A percentile compares a stretch with the other conserved stretches of the same genome.
phyloP scores from a whole-genome alignment of 345 rosid species.

The Gossypium mustelinum region DNA sequence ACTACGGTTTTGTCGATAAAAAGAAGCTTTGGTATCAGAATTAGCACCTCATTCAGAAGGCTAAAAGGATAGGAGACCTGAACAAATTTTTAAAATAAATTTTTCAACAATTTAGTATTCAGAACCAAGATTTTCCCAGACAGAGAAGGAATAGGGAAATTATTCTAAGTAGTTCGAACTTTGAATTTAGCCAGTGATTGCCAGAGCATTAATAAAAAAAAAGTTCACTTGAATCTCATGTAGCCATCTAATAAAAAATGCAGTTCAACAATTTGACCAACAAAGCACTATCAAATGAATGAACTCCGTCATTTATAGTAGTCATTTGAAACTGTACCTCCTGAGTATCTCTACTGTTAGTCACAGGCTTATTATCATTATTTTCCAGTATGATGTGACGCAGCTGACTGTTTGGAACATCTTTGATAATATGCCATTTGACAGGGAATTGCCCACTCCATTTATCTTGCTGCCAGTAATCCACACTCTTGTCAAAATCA shows the following conservation, averaged over 20 bases:
- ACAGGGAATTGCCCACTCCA: slow-evolving; percentile 92
- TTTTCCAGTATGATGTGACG: slow-evolving; percentile 79
- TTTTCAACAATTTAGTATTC: background rate
- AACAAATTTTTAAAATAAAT: background rate
- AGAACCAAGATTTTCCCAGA: background rate
- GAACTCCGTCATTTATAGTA: background rate
- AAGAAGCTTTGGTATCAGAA: background rate
- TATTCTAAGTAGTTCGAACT: background rate
- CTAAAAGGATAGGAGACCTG: background rate
- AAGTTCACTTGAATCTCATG: background rate
- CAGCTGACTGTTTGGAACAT: slow-evolving; percentile 82
- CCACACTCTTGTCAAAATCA: slow-evolving; percentile 79
- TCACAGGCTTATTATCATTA: slow-evolving; percentile 88
- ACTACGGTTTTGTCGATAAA: background rate
- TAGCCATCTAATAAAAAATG: background rate
- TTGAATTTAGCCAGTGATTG: background rate
- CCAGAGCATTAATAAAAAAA: background rate
- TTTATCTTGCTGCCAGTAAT: slow-evolving; percentile 96
- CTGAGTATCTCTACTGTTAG: slow-evolving; percentile 91
- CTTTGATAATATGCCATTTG: slow-evolving; percentile 90
- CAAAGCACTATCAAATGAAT: background rate
- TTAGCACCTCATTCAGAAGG: background rate
- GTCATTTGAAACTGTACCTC: slow-evolving; percentile 43
- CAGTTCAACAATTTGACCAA: background rate
- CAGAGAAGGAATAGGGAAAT: slow-evolving; percentile 4